Evolutionary conservation across 2,329 filamentous ascomycete species (phyloP).

Genomic region (Salinomyces thailandicus): DNA sequence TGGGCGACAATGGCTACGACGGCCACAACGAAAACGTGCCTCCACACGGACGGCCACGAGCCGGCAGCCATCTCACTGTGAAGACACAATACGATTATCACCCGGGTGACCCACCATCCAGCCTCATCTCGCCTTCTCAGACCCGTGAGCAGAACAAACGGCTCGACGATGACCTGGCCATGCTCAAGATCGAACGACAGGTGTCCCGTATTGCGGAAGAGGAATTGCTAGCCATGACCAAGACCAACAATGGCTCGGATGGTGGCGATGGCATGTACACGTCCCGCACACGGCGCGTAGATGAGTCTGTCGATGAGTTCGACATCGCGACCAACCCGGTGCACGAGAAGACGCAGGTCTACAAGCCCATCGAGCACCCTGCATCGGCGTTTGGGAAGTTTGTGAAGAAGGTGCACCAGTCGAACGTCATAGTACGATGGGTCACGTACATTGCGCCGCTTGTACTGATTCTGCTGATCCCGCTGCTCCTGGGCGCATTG

Average conservation of each 20-base stretch:
- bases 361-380: slow-evolving; percentile 54
- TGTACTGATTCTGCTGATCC: slow-evolving; percentile 54
- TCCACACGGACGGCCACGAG: slow-evolving; percentile 11
- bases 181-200: slow-evolving; percentile 55
- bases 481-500: slow-evolving; percentile 54
- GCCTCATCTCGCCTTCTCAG: slow-evolving; percentile 41
- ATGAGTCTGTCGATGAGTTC: slow-evolving; percentile 55
- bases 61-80: slow-evolving; percentile 37
- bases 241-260: slow-evolving; percentile 24
- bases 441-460: slow-evolving; percentile 61
- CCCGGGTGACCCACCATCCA: slow-evolving; percentile 20
- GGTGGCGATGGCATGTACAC: slow-evolving; percentile 38
- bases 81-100: slow-evolving; percentile 30
- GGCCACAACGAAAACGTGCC: slow-evolving; percentile 9
- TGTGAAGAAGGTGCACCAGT: slow-evolving; percentile 55
- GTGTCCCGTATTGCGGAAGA: slow-evolving; percentile 36
- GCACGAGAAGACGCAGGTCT: slow-evolving; percentile 55
- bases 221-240: slow-evolving; percentile 17
- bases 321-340: slow-evolving; percentile 58
- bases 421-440: slow-evolving; percentile 57
- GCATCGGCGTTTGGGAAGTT: slow-evolving; percentile 52
- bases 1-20: slow-evolving; percentile 17
- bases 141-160: slow-evolving; percentile 50
- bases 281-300: slow-evolving; percentile 40
- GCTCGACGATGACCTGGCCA: slow-evolving; percentile 54